Conservation (phyloP, 495 filamentous ascomycete genomes). For the Barbatosphaeria neglecta region DNA sequence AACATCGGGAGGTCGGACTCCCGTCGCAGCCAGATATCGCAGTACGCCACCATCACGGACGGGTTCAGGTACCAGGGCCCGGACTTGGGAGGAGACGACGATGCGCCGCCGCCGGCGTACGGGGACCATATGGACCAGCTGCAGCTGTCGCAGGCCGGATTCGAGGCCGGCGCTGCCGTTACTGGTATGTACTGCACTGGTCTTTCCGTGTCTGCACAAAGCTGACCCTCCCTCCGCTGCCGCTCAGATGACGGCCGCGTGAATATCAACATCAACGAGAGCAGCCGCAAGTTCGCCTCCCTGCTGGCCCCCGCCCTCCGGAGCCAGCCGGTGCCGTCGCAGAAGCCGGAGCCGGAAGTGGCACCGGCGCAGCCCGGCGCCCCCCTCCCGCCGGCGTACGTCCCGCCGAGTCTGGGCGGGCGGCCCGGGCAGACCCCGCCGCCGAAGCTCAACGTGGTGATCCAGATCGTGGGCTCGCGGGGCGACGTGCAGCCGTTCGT, state of each 20-base stretch:
- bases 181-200: slow-evolving; percentile 14
- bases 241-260: slow-evolving; percentile 52
- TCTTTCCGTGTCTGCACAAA: background rate
- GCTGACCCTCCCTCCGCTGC: background rate
- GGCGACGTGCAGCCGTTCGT: slow-evolving; percentile 74
- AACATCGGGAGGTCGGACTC: background rate
- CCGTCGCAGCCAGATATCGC: too few species aligned
- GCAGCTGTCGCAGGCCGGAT: slow-evolving; percentile 35
- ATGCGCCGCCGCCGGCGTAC: slow-evolving; percentile 31
- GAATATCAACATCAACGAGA: slow-evolving; percentile 63
- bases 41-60: slow-evolving; percentile 5
- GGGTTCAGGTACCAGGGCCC: slow-evolving; percentile 14
- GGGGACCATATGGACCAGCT: slow-evolving; percentile 32
- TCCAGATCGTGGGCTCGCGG: slow-evolving; percentile 67
- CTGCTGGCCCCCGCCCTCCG: slow-evolving; percentile 55
- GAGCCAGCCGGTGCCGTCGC: slow-evolving; percentile 36
- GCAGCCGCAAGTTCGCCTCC: slow-evolving; percentile 48
- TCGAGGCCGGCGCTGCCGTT: slow-evolving; percentile 33
- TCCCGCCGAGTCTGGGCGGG: slow-evolving; percentile 50
- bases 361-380: slow-evolving; percentile 18
- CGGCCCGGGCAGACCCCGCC: slow-evolving; percentile 46
- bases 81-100: slow-evolving; percentile 14
- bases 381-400: slow-evolving; percentile 43
- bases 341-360: slow-evolving; percentile 13
- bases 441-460: slow-evolving; percentile 54